These are phyloP conservation scores for Cornus kousa DNA, from an alignment of 148 eudicot genomes.

Conservation along the genomic window DNA sequence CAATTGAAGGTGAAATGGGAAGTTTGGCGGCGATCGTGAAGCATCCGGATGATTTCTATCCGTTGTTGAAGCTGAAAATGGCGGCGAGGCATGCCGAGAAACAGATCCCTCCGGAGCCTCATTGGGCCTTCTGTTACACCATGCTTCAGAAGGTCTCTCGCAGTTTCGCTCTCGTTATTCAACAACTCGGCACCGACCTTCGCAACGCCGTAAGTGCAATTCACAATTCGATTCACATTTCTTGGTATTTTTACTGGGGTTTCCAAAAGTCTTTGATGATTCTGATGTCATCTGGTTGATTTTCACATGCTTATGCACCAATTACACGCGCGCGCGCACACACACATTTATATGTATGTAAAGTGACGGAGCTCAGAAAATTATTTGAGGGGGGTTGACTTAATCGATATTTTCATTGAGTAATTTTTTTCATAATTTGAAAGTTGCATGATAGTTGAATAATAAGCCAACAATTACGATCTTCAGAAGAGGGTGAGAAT, in stretches of 20 bases:
- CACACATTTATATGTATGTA: no score
- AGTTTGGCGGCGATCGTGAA: conserved; percentile 60
- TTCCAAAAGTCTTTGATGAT: no score
- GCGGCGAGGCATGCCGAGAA: conserved; percentile 71
- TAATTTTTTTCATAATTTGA: no score
- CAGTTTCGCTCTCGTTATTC: conserved; percentile 87
- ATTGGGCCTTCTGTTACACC: conserved; percentile 87
- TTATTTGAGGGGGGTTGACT: no score
- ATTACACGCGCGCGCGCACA: no score
- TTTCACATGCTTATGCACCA: no score
- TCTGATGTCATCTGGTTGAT: no score
- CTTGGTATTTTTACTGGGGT: not conserved
- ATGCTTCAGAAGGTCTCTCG: conserved; percentile 96
- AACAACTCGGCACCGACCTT: conserved; percentile 77
- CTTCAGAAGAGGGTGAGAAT: no score
- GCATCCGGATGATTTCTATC: conserved; percentile 88
- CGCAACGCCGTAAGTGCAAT: conserved; percentile 72
- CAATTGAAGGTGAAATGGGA: conserved; percentile 39
- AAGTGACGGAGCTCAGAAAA: no score
- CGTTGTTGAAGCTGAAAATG: conserved; percentile 78
- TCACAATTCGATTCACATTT: not conserved
- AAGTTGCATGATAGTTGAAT: no score
- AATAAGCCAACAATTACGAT: no score
- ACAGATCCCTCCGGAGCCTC: conserved; percentile 83
- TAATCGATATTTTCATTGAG: no score